Base-by-base conservation (phyloP, 2,329 filamentous ascomycete genomes). In the Thielaviopsis ethacetica region DNA sequence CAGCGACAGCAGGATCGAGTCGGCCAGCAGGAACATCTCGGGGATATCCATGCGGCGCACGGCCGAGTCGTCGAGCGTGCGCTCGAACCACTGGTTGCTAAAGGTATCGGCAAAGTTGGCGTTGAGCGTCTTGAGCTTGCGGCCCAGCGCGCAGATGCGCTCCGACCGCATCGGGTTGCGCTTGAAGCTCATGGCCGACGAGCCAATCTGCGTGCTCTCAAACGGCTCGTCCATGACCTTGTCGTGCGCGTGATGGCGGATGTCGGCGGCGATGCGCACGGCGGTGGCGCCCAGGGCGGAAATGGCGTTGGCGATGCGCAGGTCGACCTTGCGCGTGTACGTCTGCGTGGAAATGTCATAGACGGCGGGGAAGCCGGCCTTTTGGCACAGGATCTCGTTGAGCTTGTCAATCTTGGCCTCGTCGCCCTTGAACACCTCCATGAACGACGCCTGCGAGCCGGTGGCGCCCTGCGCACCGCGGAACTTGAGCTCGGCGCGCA, bases 171-270 rank as follows among this genome's bases (percentile, higher is more conserved):
- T 78, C 1, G 73, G 70, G 62, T 73, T 74, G 22, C 69, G 67
- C 68, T 78, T 77, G 66, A 75, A 77, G 1, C 73, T 66, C 68
- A 80, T 79, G 60, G 82, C 82, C 54, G 75, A 79, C 52, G 76
- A 81, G 27, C 85, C 86, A 64, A 91, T 89, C 72, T 94, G 88
- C 64, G 83, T 80, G 65, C 82, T 82, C 72, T 91, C 86, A 65
- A 89, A 88, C 0, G 87, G 88, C 74, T 90, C 86, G 34, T 63
- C 58, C 56, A 62, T 75, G 70, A 94, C 88, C 76, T 95, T 94
- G 72, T 83, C 79, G 66, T 79, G 76, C 5, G 85, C 84, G 54
- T 91, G 74, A 67, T 88, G 84, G 54, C 86, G 78, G 64, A 93
- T 86, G 65, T 91, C 86, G 53, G 78, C 77, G 54, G 81, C 80